Base-by-base conservation (phyloP, 2,329 filamentous ascomycete genomes). In the Magnaporthiopsis incrustans region DNA sequence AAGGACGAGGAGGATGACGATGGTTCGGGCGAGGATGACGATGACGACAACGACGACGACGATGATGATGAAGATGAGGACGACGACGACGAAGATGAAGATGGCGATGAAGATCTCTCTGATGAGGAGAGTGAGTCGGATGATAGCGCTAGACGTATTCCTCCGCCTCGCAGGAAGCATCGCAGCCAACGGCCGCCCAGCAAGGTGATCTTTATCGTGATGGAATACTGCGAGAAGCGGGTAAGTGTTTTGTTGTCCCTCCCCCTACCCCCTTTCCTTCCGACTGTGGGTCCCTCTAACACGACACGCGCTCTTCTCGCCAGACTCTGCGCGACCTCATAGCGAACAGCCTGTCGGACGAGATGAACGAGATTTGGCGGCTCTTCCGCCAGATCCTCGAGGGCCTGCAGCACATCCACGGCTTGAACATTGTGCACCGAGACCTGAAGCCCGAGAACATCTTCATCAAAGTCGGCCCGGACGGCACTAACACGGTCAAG, bases 401-500 rank as follows among this genome's bases (percentile, higher is more conserved):
- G 74, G 95, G 94, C 0, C 77, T 99, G 57, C 88, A 86, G 18
- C 92, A 98, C 73, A 95, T 99, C 58, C 95, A 99, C 74, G 85
- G 88, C 14, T 83, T 94, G 65, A 92, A 91, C 61, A 96, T 99
- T 68, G 95, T 98, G 18, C 95, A 99, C 74, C 89, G 95, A 11
- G 95, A 99, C 74, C 81, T 99, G 33, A 99, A 99, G 73, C 95
- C 95, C 0, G 95, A 98, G 72, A 99, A 99, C 68, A 89, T 99
- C 35, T 99, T 99, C 77, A 96, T 99, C 68, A 81, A 80, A 50
- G 79, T 81, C 56, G 80, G 82, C 30, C 73, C 79, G 3, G 94
- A 98, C 71, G 86, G 89, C 10, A 84, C 89, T 3, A 91, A 92
- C 67, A 95, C 96, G 69, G 92, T 96, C 53, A 95, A 96, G 69